Base-by-base conservation (phyloP, 352 stramenopile genomes). In the Globisporangium viniferum region DNA sequence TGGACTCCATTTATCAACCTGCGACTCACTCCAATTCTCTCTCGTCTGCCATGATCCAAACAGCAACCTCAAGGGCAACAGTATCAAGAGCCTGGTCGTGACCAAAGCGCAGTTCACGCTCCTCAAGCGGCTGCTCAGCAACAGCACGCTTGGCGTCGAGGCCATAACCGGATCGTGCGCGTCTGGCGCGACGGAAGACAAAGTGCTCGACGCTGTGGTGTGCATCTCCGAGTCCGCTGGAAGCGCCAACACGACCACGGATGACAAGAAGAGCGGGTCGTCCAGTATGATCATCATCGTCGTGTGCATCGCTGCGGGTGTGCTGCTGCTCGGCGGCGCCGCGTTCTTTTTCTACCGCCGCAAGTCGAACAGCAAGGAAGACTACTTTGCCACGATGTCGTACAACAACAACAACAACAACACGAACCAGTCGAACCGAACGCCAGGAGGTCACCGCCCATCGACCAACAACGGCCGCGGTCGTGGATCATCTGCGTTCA, bases 31-130 rank as follows among this genome's bases (percentile, higher is more conserved):
- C 12, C 44, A 24, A n/a, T 24, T 24, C 18, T 41, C 9, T 35
- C 10, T 46, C 29, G 6, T 31, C 55, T 20, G 15, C 29, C 24
- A 8, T 48, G 9, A 58, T 8, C 2, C 3, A 10, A 12, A 62
- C 59, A 91, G 83, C 60, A 77, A 77, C 7, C 75, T 92, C 15
- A 70, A 74, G 18, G 84, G 79, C 36, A 92, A 93, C 68, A 76
- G 58, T 49, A 82, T 93, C 67, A 69, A 59, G 36, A 77, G 60
- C 54, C 58, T 86, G 68, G 75, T 70, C 33, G 73, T 88, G 33
- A 86, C 77, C 5, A 69, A 77, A 27, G 61, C 67, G 0, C 73
- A 89, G 59, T 82, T 77, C 58, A 82, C 58, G 58, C 77, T 84
- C 46, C 59, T 89, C 57, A 78, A 80, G n/a, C 81, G 80, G 22